These are phyloP conservation scores for Dalbergia cultrata DNA, from an alignment of 306 rosid species.

Conservation along the genomic window DNA sequence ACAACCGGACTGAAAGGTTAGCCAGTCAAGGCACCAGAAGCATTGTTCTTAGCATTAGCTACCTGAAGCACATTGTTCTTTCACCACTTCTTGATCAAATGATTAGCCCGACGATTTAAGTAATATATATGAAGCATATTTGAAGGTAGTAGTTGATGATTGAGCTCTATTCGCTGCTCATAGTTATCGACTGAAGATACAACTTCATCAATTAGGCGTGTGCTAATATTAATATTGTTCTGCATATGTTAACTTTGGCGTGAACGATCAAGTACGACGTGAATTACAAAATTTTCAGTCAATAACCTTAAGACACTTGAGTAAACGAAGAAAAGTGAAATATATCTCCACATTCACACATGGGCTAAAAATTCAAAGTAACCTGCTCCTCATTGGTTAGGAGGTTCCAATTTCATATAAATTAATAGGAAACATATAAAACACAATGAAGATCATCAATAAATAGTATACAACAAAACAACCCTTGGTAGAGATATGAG, in stretches of 20 bases:
- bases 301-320: background rate
- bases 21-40: background rate
- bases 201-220: background rate
- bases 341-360: background rate
- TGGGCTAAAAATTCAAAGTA: conserved; percentile 21
- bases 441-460: background rate
- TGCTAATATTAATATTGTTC: background rate
- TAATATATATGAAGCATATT: background rate
- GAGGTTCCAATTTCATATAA: conserved; percentile 5
- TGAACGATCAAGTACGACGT: background rate
- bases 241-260: background rate
- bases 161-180: background rate
- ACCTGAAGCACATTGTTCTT: background rate
- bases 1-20: background rate
- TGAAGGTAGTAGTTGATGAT: background rate
- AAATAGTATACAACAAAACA: background rate
- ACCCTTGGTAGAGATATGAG: background rate
- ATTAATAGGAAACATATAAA: background rate
- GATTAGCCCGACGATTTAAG: too few species aligned
- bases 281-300: background rate
- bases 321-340: background rate
- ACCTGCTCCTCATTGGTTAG: background rate
- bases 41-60: background rate
- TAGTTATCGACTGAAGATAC: background rate
- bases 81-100: background rate